phyloP scores from a whole-genome alignment of 306 rosid genomes.

The Argentina anserina region DNA sequence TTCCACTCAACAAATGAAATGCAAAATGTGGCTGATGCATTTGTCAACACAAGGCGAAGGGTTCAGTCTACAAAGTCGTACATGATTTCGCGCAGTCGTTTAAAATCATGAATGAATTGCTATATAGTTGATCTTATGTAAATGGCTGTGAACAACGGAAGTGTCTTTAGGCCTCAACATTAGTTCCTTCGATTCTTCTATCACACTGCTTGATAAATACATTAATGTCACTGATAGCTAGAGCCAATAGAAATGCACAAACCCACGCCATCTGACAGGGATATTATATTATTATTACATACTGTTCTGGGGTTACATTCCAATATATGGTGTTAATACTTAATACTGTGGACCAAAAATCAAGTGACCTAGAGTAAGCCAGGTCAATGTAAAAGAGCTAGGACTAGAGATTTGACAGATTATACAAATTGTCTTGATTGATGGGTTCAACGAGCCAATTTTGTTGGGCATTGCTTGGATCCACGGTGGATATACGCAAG shows the following conservation, averaged over 20 bases:
- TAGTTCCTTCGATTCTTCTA: background rate
- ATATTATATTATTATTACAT: background rate
- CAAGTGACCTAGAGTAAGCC: background rate
- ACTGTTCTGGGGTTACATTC: background rate
- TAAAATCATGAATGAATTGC: no score
- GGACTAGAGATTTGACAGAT: constrained; percentile 15
- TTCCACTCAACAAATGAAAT: no score
- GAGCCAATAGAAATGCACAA: background rate
- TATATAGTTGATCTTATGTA: no score
- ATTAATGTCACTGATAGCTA: background rate
- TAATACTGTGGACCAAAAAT: background rate
- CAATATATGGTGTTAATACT: background rate
- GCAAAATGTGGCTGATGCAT: no score
- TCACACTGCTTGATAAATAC: background rate
- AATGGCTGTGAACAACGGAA: no score
- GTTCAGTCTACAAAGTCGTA: no score
- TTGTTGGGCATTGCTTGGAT: constrained; percentile 29
- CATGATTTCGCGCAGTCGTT: no score
- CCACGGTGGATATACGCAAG: constrained; percentile 47
- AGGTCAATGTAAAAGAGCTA: constrained; percentile 1
- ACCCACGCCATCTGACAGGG: background rate
- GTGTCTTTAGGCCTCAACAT: no score
- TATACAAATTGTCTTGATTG: constrained; percentile 26
- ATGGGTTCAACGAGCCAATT: constrained; percentile 63
- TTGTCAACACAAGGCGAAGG: no score